phyloP scores from a whole-genome alignment of 306 rosid genomes.

The Cucurbita argyrosperma region DNA sequence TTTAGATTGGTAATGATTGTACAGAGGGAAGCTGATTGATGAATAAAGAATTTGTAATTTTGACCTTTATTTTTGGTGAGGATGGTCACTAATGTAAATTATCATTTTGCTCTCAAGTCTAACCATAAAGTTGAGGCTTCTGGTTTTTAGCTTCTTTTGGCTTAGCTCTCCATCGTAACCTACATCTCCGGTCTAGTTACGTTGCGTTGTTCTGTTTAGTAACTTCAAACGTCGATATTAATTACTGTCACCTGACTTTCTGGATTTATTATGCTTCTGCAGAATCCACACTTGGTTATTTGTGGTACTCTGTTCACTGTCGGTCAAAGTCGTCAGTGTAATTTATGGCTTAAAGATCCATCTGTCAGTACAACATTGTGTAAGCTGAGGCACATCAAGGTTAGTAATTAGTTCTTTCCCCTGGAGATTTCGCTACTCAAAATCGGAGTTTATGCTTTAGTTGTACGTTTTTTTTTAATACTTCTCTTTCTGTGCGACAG shows the following conservation, averaged over 20 bases:
- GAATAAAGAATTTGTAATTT: neutral
- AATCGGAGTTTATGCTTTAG: neutral
- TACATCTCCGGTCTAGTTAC: neutral
- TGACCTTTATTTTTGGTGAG: too few species aligned
- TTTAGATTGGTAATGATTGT: neutral
- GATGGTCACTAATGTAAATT: neutral
- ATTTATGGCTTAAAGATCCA: constrained; percentile 64
- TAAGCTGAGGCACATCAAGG: constrained; percentile 76
- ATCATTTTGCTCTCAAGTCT: neutral
- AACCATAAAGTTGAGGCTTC: neutral
- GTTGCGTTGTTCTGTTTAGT: neutral
- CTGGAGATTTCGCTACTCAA: neutral
- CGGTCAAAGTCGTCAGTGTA: constrained; percentile 74
- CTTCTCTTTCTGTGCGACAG: constrained; percentile 21
- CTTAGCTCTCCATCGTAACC: too few species aligned
- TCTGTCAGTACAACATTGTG: constrained; percentile 48
- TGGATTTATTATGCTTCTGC: constrained; percentile 17
- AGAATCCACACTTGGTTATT: constrained; percentile 64
- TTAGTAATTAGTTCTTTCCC: constrained; percentile 15
- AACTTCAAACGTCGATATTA: neutral
- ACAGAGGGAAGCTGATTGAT: neutral
- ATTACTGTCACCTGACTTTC: neutral
- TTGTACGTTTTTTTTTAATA: constrained; percentile 4
- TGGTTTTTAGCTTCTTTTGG: too few species aligned
- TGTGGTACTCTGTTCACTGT: constrained; percentile 42